Evolutionary conservation across 306 rosid species (phyloP), one percentile per base, ranked within the genome.

Genomic region (Comarum palustre): DNA sequence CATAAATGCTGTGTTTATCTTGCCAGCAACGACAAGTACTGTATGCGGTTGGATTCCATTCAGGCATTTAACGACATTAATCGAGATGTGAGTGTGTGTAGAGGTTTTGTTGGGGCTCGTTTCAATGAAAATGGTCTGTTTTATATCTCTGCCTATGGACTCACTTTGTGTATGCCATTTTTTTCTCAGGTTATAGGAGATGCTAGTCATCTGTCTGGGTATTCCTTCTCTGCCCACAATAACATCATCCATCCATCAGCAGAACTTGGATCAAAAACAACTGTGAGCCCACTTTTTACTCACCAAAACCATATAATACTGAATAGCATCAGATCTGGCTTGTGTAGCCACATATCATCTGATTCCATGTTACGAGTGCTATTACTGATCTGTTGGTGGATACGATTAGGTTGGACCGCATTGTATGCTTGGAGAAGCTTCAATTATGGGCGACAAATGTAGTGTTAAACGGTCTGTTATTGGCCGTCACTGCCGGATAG

Each of bases 401-500:
- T 64, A 61, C 61, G 46, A 86, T 82, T 85, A 94, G 99, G 93
- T 94, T n/a, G 99, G 97, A 76, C 97, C 99, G 60, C 96, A 91
- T 76, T 94, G 99, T 83, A 86, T 94, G 97, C 78, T 94, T n/a
- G 99, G 97, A 67, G 96, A 91, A 94, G 99, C 96, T 73, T 90
- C 97, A 19, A 95, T 90, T 71, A 85, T 94, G 99, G 90, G 97
- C 51, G 99, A 91, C 81, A 94, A 94, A 79, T 94, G 99, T 86
- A 94, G 99, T 34, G 97, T 91, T 20, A 94, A 94, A 75, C 84
- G 99, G 52, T 94, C 99, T 74, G 96, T 91, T 78, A 91, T 94
- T 85, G 99, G 99, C 36, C 96, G 93, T 79, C 97, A 94, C 84
- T 94, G 99, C 83, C 87, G 97, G 82, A 94, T 94, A 84, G 99